Conservation (phyloP, 441 rosid genomes). For the Melastoma candidum region DNA sequence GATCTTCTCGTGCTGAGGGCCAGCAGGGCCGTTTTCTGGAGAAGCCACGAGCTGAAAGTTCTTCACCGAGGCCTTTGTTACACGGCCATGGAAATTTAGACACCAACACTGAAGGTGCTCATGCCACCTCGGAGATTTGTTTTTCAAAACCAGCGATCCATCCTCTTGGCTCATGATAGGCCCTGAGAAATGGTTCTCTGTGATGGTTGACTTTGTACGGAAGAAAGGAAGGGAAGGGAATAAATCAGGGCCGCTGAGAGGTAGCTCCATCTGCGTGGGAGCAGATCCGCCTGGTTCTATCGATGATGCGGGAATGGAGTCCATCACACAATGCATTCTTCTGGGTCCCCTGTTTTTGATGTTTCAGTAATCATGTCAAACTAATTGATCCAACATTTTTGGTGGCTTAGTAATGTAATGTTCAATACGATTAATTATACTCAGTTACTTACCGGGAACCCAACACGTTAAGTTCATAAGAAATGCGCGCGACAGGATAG, state of each 20-base stretch:
- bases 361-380: not conserved
- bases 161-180: constrained; percentile 6
- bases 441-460: constrained; percentile 6
- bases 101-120: constrained; percentile 22
- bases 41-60: constrained; percentile 20
- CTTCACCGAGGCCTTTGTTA: constrained; percentile 16
- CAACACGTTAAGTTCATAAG: constrained; percentile 10
- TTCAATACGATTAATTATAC: too few relatives aligned
- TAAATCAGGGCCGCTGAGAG: constrained; percentile 5
- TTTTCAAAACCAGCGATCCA: constrained; percentile 11
- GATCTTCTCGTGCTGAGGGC: constrained; percentile 14
- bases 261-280: constrained; percentile 10
- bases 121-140: constrained; percentile 18
- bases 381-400: not conserved
- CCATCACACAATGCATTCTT: constrained; percentile 16
- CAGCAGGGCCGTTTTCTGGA: constrained; percentile 10
- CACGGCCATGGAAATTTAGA: constrained; percentile 19
- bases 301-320: constrained; percentile 12
- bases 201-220: constrained; percentile 9
- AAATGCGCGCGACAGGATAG: constrained; percentile 12
- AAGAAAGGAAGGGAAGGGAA: constrained; percentile 12
- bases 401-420: not conserved
- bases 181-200: constrained; percentile 7
- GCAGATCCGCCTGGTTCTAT: constrained; percentile 13
- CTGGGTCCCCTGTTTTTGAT: constrained; percentile 12